Evolutionary conservation across 2,329 filamentous ascomycete genomes (phyloP).

Genomic region (Cytospora piceae): DNA sequence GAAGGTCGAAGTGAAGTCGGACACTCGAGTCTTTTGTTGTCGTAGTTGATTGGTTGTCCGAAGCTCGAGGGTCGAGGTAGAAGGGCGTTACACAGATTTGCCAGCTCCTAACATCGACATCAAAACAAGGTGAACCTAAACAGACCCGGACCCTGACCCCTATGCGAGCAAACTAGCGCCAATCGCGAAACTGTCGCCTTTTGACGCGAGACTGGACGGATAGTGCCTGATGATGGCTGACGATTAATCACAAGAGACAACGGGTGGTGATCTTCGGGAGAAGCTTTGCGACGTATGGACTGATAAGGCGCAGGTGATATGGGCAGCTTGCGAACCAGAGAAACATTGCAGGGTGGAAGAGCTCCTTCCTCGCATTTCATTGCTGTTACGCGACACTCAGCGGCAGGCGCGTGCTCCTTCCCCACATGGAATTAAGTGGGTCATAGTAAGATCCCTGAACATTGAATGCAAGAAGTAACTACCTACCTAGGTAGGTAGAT

Average conservation of each 20-base stretch:
- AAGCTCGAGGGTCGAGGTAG: constrained; percentile 6
- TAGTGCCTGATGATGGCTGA: constrained; percentile 2
- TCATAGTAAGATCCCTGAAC: not conserved
- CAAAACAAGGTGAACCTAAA: constrained; percentile 19
- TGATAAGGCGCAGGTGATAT: constrained; percentile 14
- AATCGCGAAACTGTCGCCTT: constrained; percentile 24
- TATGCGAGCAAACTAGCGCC: constrained; percentile 8
- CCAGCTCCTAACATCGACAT: constrained; percentile 15
- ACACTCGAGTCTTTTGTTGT: not conserved
- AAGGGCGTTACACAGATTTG: constrained; percentile 3
- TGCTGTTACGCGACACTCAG: constrained; percentile 23
- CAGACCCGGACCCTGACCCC: not conserved
- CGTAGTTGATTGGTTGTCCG: not conserved
- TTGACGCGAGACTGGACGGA: constrained; percentile 7
- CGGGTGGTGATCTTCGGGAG: not conserved
- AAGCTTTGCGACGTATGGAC: constrained; percentile 12
- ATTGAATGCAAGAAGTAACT: too few relatives aligned
- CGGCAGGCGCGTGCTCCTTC: constrained; percentile 14
- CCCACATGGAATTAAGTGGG: constrained; percentile 27
- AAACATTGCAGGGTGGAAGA: constrained; percentile 12
- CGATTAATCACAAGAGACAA: not conserved
- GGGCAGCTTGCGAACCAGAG: constrained; percentile 19
- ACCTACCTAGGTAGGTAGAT: too few relatives aligned
- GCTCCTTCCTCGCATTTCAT: not conserved
- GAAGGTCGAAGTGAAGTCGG: not conserved